Evolutionary conservation across 2,329 filamentous ascomycete species (phyloP), one percentile per base, ranked within the genome.

Genomic region (Metarhizium robertsii): DNA sequence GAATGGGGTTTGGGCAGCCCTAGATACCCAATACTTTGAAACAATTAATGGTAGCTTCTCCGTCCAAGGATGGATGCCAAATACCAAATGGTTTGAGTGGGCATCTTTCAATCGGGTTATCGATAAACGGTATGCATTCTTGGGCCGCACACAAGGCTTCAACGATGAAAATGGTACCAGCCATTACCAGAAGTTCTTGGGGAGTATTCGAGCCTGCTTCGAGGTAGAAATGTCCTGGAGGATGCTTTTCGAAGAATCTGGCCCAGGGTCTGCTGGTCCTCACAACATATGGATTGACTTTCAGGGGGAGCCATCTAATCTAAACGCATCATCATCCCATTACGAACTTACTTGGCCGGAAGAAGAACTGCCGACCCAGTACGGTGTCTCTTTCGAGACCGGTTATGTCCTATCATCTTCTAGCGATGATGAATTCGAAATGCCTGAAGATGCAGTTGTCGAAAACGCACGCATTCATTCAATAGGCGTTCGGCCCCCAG

Each of bases 171-270:
- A 38, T 6, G 47, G 49, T 8, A 46, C 56, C n/a, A 56, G 53
- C 34, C 54, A 54, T 8, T 54, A 66, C 49, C 54, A 59, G 20
- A 56, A 54, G 5, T 68, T 71, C 34, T 40, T 60, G 29, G 56
- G 60, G 43, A 62, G 58, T n/a, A 16, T 78, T 43, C 68, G 72
- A 34, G 69, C 69, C 8, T 77, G 75, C 52, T 66, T 71, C 36
- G 67, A 67, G 18, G 76, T 79, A 71, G 80, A 83, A 60, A 64
- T 73, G 52, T 74, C 74, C 29, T 66, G 66, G 62, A 1, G 56
- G 64, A 13, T 61, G 57, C 3, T 70, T 70, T 48, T 55, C 62
- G 14, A 59, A 58, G 8, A 60, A 62, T 8, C 56, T 54, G 3
- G 56, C 55, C 2, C 58, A 58, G 6, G 63, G 58, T 50, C 54